Base-by-base conservation (phyloP, 805 yeast genomes). In the Kuraishia hungarica region DNA sequence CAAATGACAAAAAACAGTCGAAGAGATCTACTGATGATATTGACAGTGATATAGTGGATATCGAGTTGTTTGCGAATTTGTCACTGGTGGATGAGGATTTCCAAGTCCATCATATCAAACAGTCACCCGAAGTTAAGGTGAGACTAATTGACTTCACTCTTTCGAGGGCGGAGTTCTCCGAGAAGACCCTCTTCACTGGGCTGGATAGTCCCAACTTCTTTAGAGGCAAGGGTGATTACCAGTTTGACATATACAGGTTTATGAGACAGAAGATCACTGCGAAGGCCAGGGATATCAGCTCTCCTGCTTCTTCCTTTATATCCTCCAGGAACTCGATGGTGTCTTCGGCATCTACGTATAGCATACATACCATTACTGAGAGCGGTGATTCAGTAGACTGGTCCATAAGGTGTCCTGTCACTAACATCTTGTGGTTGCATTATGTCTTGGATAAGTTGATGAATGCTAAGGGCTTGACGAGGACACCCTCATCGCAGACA, bases 401-500 rank as follows among this genome's bases (percentile, higher is more conserved):
- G 83, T 69, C 80, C 1, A 57, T 60, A 21, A 70, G 66, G 55
- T 69, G 72, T 51, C 79, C 82, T 3, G 68, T 67, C 39, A 83
- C 85, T 28, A 86, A 85, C 61, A 64, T 85, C 19, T 62, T 79
- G 35, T 86, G 92, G 92, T 67, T 86, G 50, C 84, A 83, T 60
- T 84, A 83, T 61, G 56, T 86, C n/a, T 72, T 76, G 43, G 79
- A 78, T 53, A 76, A 78, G 57, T 61, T 85, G 55, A 53, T 83
- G 10, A 66, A 75, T 54, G 66, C 64, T 54, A 82, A 81, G 46
- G 57, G 56, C 11, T 24, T 54, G 23, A 5, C 39, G 19, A 43
- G 28, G 17, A 24, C 21, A 7, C 24, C 20, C 2, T 49, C 51
- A 7, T 24, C 28, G 35, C 13, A 21, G 17, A 10, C n/a, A 20